Base-by-base conservation (phyloP, 352 stramenopile genomes). In the Halophytophthora batemanensis region DNA sequence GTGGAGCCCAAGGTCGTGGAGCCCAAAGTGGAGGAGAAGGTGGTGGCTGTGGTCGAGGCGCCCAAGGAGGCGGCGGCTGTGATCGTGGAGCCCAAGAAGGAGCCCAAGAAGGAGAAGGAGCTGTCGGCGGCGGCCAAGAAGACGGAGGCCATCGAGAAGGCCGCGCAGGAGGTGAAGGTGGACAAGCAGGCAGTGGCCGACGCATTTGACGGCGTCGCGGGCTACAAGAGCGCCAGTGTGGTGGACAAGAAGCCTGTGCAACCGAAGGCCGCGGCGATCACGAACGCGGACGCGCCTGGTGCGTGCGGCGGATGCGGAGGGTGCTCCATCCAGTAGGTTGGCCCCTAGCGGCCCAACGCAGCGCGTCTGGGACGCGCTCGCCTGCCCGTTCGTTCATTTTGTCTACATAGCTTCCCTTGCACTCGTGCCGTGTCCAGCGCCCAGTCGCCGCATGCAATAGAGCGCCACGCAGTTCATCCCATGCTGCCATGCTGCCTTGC, bases 191-290 rank as follows among this genome's bases (percentile, higher is more conserved):
- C 48, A 3, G 64, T 66, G 18, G 59, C 55, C 22, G 62, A 73
- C 40, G 59, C 60, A 3, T 69, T 73, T 28, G 60, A 73, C 14
- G 66, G 66, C 15, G 53, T 74, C 25, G 48, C 55, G 37, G 68
- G 59, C 53, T 73, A 76, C 59, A 64, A 68, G 55, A 53, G 51
- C n/a, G 56, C 68, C 45, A 76, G 66, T 44, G 53, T 72, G 37
- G 35, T 40, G 40, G 61, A 59, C 50, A 71, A 65, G 43, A 70
- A 59, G 45, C 21, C 57, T 12, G 38, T 56, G 21, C 58, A 22
- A 36, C 49, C 60, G 6, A 63, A 71, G 37, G 56, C 66, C 8
- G 43, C 44, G 2, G 38, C 39, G 17, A 43, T 50, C 28, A 64
- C 57, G 34, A 56, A 58, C 13, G 38, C 59, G 1, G 53, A 62